These are phyloP conservation scores for Cicer judaicum DNA, from an alignment of 306 rosid genomes.

Conservation along the genomic window DNA sequence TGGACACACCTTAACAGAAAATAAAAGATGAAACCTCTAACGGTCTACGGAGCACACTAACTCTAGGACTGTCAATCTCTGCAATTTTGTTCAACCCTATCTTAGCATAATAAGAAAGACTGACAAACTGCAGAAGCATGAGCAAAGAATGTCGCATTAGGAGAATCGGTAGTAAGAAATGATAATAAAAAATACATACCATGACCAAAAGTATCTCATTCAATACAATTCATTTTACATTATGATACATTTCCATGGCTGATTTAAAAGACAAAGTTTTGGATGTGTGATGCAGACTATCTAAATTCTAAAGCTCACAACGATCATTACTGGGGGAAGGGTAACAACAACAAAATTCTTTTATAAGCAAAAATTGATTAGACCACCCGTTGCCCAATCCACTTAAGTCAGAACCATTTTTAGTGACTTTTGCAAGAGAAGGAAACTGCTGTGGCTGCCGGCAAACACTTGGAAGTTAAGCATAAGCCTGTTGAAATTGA, in stretches of 20 bases:
- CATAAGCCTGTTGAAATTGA: constrained; percentile 1
- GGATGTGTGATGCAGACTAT: constrained; percentile 12
- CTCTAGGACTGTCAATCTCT: background rate
- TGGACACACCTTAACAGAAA: background rate
- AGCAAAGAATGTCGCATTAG: background rate
- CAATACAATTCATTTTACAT: constrained; percentile 15
- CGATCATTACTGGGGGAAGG: background rate
- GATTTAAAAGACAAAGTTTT: background rate
- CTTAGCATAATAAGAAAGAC: background rate
- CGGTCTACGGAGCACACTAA: background rate
- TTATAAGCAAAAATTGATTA: constrained; percentile 40
- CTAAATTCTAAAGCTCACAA: constrained; percentile 27
- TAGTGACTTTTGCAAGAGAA: constrained; percentile 10
- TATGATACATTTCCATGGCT: constrained; percentile 26
- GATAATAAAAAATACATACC: background rate
- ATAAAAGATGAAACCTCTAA: background rate
- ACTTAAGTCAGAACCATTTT: constrained; percentile 28
- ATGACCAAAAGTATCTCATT: background rate
- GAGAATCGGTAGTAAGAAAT: background rate
- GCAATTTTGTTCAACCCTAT: background rate
- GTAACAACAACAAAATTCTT: constrained; percentile 16
- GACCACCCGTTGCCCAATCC: constrained; percentile 2
- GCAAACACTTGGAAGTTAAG: constrained; percentile 20
- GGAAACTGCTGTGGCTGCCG: constrained; percentile 24
- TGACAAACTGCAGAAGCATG: background rate